Conservation (phyloP, 2,329 filamentous ascomycete species). For the Sclerotinia nivalis region DNA sequence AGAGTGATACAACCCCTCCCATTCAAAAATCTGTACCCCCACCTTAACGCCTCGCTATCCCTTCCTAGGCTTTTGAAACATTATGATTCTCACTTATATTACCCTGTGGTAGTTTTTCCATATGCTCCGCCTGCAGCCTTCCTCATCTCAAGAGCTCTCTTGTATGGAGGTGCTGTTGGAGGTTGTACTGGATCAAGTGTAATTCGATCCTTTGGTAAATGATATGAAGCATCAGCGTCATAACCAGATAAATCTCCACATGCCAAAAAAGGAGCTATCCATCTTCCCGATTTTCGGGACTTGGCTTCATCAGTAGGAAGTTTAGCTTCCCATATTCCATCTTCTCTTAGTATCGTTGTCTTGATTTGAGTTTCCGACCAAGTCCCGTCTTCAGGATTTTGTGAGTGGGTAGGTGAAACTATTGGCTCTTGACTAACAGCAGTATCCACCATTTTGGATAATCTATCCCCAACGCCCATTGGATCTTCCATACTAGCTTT, state of each 20-base stretch:
- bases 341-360: conserved; percentile 27
- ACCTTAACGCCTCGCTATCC: conserved; percentile 17
- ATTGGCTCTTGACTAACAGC: conserved; percentile 46
- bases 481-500: conserved; percentile 74
- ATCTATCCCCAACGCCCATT: conserved; percentile 61
- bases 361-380: conserved; percentile 43
- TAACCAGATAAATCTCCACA: conserved; percentile 94
- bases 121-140: conserved; percentile 70
- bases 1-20: background rate
- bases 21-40: background rate
- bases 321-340: conserved; percentile 36
- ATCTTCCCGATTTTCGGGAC: conserved; percentile 55
- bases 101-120: conserved; percentile 35
- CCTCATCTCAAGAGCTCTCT: conserved; percentile 81
- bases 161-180: conserved; percentile 94
- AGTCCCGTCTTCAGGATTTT: conserved; percentile 48
- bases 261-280: conserved; percentile 96
- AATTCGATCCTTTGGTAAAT: conserved; percentile 80
- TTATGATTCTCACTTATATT: background rate
- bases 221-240: conserved; percentile 93
- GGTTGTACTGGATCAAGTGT: conserved; percentile 91
- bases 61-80: background rate
- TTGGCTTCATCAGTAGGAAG: conserved; percentile 41
- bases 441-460: conserved; percentile 53
- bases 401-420: conserved; percentile 47